Percentiles rank a stretch among this genome's conserved stretches.
Evolutionary conservation across 2,329 filamentous ascomycete species (phyloP).

Genomic region (Lecanicillium sp.): DNA sequence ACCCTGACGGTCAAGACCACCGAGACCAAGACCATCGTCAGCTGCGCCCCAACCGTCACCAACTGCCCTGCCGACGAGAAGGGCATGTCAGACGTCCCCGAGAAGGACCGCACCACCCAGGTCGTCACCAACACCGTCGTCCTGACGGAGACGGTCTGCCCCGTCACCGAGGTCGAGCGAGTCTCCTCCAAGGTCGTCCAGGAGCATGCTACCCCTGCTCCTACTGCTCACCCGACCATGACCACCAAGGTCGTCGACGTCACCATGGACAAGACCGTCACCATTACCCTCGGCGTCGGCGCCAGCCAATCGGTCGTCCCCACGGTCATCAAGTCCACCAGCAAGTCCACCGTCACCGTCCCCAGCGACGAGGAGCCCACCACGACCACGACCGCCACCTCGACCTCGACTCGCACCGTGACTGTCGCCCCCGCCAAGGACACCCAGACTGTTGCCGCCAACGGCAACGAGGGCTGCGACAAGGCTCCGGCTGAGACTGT

Average conservation of each 20-base stretch:
- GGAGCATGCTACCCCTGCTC: conserved; percentile 27
- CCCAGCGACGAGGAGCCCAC: conserved; percentile 21
- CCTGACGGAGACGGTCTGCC: conserved; percentile 36
- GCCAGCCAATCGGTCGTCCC: conserved; percentile 25
- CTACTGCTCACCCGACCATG: conserved; percentile 1
- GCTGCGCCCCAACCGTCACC: conserved; percentile 49
- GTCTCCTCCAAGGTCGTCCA: conserved; percentile 32
- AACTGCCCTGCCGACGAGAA: conserved; percentile 40
- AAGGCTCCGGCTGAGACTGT: conserved; percentile 12
- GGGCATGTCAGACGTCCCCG: conserved; percentile 26
- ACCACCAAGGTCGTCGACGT: conserved; percentile 16
- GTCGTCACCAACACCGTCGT: conserved; percentile 31
- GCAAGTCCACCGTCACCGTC: conserved; percentile 23
- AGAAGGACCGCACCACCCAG: conserved; percentile 23
- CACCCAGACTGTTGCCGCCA: conserved; percentile 12
- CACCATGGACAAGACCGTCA: conserved; percentile 24
- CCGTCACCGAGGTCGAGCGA: conserved; percentile 31
- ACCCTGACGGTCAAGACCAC: conserved; percentile 45
- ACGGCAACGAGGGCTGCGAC: conserved; percentile 3
- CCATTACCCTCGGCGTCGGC: conserved; percentile 26
- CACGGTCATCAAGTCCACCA: conserved; percentile 36
- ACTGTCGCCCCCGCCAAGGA: conserved; percentile 20
- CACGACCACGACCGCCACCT: conserved; percentile 30
- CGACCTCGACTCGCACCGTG: conserved; percentile 26
- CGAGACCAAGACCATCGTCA: conserved; percentile 49